Base-by-base conservation (phyloP, 345 rosid genomes). In the Citrus trifoliata region DNA sequence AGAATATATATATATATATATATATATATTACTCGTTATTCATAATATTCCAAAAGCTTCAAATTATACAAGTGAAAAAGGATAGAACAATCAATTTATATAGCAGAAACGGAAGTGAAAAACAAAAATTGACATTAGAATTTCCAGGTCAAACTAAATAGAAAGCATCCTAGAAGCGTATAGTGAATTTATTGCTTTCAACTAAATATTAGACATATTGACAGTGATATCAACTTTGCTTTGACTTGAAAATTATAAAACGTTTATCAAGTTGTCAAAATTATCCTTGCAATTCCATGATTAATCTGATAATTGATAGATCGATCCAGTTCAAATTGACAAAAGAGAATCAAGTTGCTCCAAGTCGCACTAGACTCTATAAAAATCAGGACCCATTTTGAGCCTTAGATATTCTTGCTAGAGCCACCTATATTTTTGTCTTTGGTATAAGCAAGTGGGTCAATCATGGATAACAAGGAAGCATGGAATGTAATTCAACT, bases 401-500 rank as follows among this genome's bases (percentile, higher is more conserved):
- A 35, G 73, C 73, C 9, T 24, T 77, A 69, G 79, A 38, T 51
- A 72, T 73, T 67, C 25, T 63, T 22, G 19, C 56, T 12, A n/a
- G 24, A 70, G 58, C 25, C 67, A 72, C 61, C 61, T 48, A 63
- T n/a, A 30, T 48, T 25, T 76, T 77, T 83, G 83, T 76, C 78
- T 56, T 80, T 62, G 42, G 28, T 76, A 72, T 38, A 78, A 63
- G 63, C 79, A 76, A 73, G 82, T 82, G 83, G 86, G 81, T 61
- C 80, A 70, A 46, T 70, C 10, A 33, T 35, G 37, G 75, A 56
- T 46, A 78, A 72, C 46, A 80, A 27, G 48, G 42, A 66, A 74
- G 81, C 73, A 74, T 80, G 74, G 82, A 80, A 58, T 74, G 51
- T 73, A 60, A 78, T 12, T 12, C 13, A 24, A 42, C 24, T 13